Base-by-base conservation (phyloP, 495 filamentous ascomycete species). In the Saxophila tyrrhenica region DNA sequence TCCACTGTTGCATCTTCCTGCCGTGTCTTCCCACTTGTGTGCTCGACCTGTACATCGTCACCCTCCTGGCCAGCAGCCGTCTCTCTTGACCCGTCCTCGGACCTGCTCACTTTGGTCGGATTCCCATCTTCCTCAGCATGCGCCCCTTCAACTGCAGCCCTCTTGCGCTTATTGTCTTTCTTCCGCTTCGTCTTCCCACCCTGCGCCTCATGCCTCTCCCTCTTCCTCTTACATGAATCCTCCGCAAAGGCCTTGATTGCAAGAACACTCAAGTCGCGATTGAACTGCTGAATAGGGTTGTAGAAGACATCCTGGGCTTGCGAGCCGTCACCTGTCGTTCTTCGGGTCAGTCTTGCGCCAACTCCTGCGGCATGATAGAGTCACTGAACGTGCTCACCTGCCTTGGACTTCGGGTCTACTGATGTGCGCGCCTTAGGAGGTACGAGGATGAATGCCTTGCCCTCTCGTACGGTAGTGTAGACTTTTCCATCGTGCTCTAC, bases 241-340 rank as follows among this genome's bases (percentile, higher is more conserved):
- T 92, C 81, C 0, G 82, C 86, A 71, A 86, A 94, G 0, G 83
- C 81, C 62, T 82, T 84, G 62, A 97, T 94, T 17, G 89, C 86
- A 20, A 97, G 76, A 25, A 96, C 85, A 63, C 87, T 95, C 60
- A 98, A 71, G 69, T 98, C 92, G 10, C 92, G 81, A 71, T 98
- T 98, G 74, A 95, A 98, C 67, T 97, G 94, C 65, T 97, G 94
- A 41, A 98, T 94, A 0, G 92, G 91, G 59, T 98, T 98, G 72
- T 98, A 98, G 66, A 98, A 98, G 23, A 98, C 94, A 25, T 82
- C 78, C 65, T 95, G 88, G 21, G 38, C 62, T 59, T n/a, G n/a
- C 17, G n/a, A 9, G 20, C 38, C 29, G 39, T 20, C 55, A 16
- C 58, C 59, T 50, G 29, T 11, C 17, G 41, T 17, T 9, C 3